Base-by-base conservation (phyloP, 305 asterid genomes). In the Fraxinus greggii region DNA sequence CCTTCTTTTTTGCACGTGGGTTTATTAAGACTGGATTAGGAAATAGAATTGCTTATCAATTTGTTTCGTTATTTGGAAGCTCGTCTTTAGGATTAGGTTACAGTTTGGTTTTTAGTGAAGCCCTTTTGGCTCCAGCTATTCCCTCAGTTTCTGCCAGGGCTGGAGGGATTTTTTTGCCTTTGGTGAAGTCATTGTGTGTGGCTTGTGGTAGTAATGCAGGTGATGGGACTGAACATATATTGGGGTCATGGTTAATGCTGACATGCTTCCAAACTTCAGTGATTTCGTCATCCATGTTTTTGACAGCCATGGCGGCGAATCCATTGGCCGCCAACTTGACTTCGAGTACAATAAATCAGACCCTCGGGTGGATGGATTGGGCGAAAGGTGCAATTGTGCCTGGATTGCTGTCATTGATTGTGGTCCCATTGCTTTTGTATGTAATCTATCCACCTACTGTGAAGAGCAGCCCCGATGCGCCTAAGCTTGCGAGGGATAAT, bases 341-440 rank as follows among this genome's bases (percentile, higher is more conserved):
- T 0, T 79, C 83, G 12, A 90, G 78, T 75, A 94, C 99, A 0
- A 96, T 96, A 5, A 88, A 88, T 83, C 86, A 90, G 86, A 80
- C 93, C 0, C 92, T 96, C 79, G 95, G 93, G 48, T 96, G 98
- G 99, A 90, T 94, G 97, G 99, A 96, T 90, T 96, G 99, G 98
- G 98, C 99, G 12, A 92, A 93, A 89, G 98, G 98, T 24, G 99
- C 99, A 2, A 85, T 96, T 23, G 98, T 96, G 42, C 99, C 98
- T 0, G 98, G 98, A n/a, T 76, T 96, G 83, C 90, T 93, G 26
- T 96, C 98, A 0, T 85, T 96, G 83, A 26, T 91, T 17, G 97
- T 96, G 48, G 99, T 96, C 17, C 98, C 98, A 1, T 72, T 93
- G 80, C 72, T 96, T 82, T 85, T 88, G 48, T 88, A 88, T 74